These are phyloP conservation scores for Zygotorulaspora mrakii DNA, from an alignment of 1,139 yeast genomes.

Conservation along the genomic window DNA sequence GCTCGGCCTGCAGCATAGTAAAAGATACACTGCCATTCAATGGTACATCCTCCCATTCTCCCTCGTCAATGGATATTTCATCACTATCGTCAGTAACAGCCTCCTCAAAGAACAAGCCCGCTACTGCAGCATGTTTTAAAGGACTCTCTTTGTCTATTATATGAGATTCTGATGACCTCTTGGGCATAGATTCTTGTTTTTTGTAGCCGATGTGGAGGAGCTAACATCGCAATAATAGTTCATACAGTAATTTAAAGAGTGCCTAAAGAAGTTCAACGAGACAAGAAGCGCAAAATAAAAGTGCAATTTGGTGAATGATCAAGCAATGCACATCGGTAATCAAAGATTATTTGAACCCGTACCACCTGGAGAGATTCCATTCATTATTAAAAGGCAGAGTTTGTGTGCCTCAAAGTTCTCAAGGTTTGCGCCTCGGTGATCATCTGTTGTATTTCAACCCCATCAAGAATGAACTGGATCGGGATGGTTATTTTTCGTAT, in stretches of 20 bases:
- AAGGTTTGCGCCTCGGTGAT: slow-evolving; percentile 43
- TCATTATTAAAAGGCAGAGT: slow-evolving; percentile 9
- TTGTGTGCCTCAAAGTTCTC: not conserved
- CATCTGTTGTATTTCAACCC: slow-evolving; percentile 66
- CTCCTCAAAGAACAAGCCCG: slow-evolving; percentile 6
- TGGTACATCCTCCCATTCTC: slow-evolving; percentile 29
- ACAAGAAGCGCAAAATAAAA: not conserved
- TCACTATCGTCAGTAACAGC: slow-evolving; percentile 12
- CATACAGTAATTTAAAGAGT: not conserved
- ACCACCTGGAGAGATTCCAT: slow-evolving; percentile 10
- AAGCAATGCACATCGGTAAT: slow-evolving; percentile 6
- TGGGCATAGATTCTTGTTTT: no score
- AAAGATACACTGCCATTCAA: slow-evolving; percentile 12
- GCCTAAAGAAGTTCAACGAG: not conserved
- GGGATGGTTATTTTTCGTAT: slow-evolving; percentile 79
- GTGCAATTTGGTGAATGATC: not conserved
- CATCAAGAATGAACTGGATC: slow-evolving; percentile 48
- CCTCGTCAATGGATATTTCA: slow-evolving; percentile 7
- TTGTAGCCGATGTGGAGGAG: no score
- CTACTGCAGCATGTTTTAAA: no score
- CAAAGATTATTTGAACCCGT: slow-evolving; percentile 7
- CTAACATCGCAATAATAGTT: not conserved
- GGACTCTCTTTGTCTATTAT: no score
- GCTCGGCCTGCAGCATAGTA: slow-evolving; percentile 1
- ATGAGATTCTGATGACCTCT: no score